Percentiles rank a stretch among this genome's conserved stretches.
These are phyloP conservation scores for Prunus salicina DNA, from an alignment of 306 rosid species.

Conservation along the genomic window DNA sequence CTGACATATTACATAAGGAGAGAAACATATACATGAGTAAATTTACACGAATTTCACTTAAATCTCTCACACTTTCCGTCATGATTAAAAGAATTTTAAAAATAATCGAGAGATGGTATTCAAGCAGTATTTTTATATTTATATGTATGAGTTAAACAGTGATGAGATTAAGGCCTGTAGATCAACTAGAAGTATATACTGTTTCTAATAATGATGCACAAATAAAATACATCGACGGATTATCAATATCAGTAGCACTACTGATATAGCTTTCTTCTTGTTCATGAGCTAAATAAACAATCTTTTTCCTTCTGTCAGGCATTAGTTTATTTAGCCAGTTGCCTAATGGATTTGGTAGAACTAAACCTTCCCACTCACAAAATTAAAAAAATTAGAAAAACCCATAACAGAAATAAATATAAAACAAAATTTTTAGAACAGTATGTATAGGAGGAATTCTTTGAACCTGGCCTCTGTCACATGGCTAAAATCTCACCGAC, in stretches of 20 bases:
- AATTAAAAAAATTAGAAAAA: background rate
- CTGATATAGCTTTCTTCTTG: no score
- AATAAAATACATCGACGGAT: background rate
- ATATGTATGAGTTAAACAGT: background rate
- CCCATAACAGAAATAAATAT: background rate
- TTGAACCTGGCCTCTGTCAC: background rate
- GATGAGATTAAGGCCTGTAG: background rate
- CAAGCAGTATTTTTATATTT: background rate
- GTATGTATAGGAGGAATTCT: background rate
- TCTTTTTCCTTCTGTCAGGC: background rate
- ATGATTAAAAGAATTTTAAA: background rate
- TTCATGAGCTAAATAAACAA: background rate
- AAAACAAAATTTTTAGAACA: background rate
- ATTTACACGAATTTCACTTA: no score
- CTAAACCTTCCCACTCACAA: constrained; percentile 1
- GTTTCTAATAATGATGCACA: background rate
- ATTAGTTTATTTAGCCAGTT: background rate
- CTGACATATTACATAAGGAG: background rate
- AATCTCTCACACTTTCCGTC: no score
- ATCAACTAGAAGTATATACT: background rate
- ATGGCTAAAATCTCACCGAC: background rate
- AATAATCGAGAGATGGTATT: background rate
- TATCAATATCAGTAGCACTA: no score
- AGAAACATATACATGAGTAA: no score
- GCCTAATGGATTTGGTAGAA: constrained; percentile 9